Base-by-base conservation (phyloP, 768 basidiomycete genomes). In the Boletus sp. region DNA sequence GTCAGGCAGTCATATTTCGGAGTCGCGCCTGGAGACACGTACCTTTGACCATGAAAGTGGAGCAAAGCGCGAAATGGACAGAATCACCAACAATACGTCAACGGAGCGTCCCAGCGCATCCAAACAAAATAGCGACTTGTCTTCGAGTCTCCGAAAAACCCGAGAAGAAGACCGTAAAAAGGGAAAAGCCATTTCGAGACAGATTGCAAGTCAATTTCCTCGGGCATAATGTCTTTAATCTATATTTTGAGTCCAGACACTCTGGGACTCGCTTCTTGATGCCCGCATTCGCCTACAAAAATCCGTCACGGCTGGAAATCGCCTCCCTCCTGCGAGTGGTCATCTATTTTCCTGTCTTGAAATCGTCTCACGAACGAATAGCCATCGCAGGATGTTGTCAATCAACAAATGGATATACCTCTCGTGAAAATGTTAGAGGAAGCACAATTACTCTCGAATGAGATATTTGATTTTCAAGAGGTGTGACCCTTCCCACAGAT, bases 211-310 rank as follows among this genome's bases (percentile, higher is more conserved):
- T 68, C 47, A 11, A 19, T 74, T 47, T 45, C 47, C 11, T 58
- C 47, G 51, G 25, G 47, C 2, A 27, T 39, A 19, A 15, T 45
- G 25, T 33, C 46, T 49, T n/a, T 43, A 44, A 58, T 56, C 46
- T 47, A 42, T 45, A 53, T 39, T 27, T 48, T 30, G 47, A 30
- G 10, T 51, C 25, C 54, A 98, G 93, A 76, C 78, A 3, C 71
- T 94, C 34, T 97, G 93, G 89, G 93, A 98, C 68, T 77, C 80
- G 5, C 76, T 98, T 35, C 78, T 98, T 29, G 91, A 97, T 66
- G 83, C 90, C n/a, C 83, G 96, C 34, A 98, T 98, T 68, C 85
- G 85, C 25, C 71, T 97, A 41, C 96, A 98, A 72, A 98, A 94
- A 74, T 81, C 86, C 23, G 76, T 84, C 42, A 64, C 75, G 2